Evolutionary conservation across 345 rosid species (phyloP), one percentile per base, ranked within the genome.

Genomic region (Eutrema yunnanense): DNA sequence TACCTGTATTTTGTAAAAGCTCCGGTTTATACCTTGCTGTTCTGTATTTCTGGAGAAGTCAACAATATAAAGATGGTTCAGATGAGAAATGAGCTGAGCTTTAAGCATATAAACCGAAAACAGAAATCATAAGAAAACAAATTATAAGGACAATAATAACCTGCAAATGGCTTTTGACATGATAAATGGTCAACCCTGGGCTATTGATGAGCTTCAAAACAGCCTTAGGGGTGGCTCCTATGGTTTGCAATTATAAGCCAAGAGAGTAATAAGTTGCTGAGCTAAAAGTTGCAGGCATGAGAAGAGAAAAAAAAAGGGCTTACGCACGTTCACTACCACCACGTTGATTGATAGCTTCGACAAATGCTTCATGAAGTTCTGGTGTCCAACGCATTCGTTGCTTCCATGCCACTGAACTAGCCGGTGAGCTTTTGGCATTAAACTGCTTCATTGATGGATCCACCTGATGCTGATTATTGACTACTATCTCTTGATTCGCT

Each of bases 81-180:
- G n/a, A 58, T 40, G 51, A 38, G 36, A 56, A 65, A 38, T 37
- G 41, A 36, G n/a, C n/a, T n/a, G n/a, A n/a, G 52, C 8, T 48
- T 22, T 36, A 52, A 49, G 46, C 72, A 62, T 56, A 62, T 14
- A 59, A 49, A 72, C 47, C 9, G 6, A 33, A 41, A 12, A 74
- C 4, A 2, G 37, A 27, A 49, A 54, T 1, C 19, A 22, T 22
- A 22, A 22, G 26, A 22, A 22, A 3, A 30, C 32, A 16, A 8
- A 22, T 69, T 8, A 64, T 30, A 37, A 61, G 48, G 32, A 34
- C n/a, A 37, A 50, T 42, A 9, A 56, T 12, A 56, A 89, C 98
- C 89, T 94, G 98, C 78, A 94, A 81, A 82, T 94, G 98, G 81
- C 98, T 94, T 87, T 94, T 94, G 71, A 94, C 96, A 77, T 94